Conservation (phyloP, 345 rosid species). For the Salix udensis region DNA sequence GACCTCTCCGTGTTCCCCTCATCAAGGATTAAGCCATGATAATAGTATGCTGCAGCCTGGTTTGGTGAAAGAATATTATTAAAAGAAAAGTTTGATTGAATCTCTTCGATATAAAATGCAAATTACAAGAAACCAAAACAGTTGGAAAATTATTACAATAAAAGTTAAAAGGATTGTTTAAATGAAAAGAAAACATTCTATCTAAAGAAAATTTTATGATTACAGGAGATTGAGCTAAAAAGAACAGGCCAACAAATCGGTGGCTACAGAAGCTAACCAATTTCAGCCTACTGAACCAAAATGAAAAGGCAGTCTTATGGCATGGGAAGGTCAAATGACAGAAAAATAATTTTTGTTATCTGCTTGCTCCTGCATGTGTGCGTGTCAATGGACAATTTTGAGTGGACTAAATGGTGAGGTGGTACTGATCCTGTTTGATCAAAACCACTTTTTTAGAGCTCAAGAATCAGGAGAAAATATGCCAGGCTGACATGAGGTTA, state of each 20-base stretch:
- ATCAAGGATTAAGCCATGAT: slow-evolving; percentile 94
- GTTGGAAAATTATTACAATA: background rate
- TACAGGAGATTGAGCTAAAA: background rate
- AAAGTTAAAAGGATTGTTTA: background rate
- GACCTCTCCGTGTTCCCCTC: slow-evolving; percentile 96
- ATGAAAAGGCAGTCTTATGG: background rate
- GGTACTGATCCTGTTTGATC: background rate
- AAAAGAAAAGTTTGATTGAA: background rate
- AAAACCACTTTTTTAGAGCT: background rate
- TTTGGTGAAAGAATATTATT: background rate
- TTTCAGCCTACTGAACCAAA: background rate
- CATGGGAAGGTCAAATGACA: background rate
- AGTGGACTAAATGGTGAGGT: background rate
- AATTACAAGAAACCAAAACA: background rate
- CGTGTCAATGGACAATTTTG: background rate
- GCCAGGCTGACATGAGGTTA: background rate
- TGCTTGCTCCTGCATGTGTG: background rate
- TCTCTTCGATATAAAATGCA: background rate
- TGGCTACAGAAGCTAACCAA: background rate
- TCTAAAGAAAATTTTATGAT: background rate
- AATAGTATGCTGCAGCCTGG: slow-evolving; percentile 98
- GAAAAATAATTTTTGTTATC: background rate
- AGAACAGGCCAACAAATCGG: background rate
- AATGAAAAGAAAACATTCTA: background rate
- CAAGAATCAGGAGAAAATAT: background rate